phyloP scores from a whole-genome alignment of 257 asterid species.

The Solanum etuberosum region DNA sequence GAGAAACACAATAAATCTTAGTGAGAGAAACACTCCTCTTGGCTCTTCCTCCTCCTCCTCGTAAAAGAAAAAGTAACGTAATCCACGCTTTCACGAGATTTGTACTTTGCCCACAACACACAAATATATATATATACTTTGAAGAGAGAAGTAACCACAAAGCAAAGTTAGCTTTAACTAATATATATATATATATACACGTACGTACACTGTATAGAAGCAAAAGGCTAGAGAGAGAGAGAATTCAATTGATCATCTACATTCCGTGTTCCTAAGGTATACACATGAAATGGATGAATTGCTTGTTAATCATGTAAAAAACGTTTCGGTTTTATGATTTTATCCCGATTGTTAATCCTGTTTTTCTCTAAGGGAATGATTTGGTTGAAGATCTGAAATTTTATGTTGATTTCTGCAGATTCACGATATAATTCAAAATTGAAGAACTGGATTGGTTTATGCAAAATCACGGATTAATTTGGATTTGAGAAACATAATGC shows the following conservation, averaged over 20 bases:
- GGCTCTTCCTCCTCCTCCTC: background rate
- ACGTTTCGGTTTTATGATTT: background rate
- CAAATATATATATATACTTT: conserved; percentile 3
- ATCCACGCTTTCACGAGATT: conserved; percentile 45
- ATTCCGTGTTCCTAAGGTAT: conserved; percentile 12
- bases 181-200: background rate
- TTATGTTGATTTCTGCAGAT: conserved; percentile 21
- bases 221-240: background rate
- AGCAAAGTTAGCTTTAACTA: conserved; percentile 16
- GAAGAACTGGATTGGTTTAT: background rate
- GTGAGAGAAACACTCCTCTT: background rate
- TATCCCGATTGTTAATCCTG: background rate
- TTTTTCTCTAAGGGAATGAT: background rate
- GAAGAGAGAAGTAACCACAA: conserved; percentile 27
- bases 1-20: background rate
- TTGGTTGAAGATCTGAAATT: background rate
- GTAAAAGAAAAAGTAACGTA: conserved; percentile 19
- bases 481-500: conserved; percentile 28
- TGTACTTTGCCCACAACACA: conserved; percentile 9
- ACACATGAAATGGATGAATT: background rate
- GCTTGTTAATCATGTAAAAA: background rate
- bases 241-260: conserved; percentile 9
- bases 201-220: background rate
- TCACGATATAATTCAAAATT: conserved; percentile 16
- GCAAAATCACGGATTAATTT: background rate